Evolutionary conservation across 352 stramenopile genomes (phyloP), one percentile per base, ranked within the genome.

Genomic region (Pythium graminicola): DNA sequence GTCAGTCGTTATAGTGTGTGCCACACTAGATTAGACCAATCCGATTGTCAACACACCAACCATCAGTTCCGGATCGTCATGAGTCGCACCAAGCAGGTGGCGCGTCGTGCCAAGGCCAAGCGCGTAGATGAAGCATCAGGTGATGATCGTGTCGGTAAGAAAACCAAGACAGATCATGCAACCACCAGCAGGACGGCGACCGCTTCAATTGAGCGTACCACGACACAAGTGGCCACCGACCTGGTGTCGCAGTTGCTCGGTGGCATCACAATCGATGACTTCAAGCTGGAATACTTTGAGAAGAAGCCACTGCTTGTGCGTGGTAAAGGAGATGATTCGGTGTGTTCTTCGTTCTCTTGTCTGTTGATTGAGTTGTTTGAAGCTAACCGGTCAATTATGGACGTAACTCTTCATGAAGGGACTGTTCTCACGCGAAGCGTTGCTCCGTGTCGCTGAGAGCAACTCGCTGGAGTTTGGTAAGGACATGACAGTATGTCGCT

Each of bases 241-340:
- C 29, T 65, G 31, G 38, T 88, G 22, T 67, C 59, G 26, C 72
- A 72, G 26, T 48, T 92, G 24, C 65, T 93, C 35, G 76, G 81
- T 13, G 77, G 71, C 23, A 86, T 91, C 68, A 32, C 69, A 19
- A 16, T 92, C 26, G 53, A 74, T 36, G 54, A 54, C 32, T 95
- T 95, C 56, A 52, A 85, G 41, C 54, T 55, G 29, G 63, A 90
- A 28, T 72, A 92, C 60, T 95, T 92, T 62, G 84, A 95, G 63
- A 90, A 89, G 62, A 90, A 92, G 55, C 84, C 81, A 31, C 62
- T 95, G 24, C 52, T 86, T 4, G 75, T 93, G 38, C 71, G 72
- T 35, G 72, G 62, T 26, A 69, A 67, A 13, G 72, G 64, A 4
- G 77, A 77, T 39, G 50, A 75, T 31, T 59, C 68, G 57, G 70